phyloP scores from a whole-genome alignment of 768 basidiomycete species.

The Lactarius sanguifluus region DNA sequence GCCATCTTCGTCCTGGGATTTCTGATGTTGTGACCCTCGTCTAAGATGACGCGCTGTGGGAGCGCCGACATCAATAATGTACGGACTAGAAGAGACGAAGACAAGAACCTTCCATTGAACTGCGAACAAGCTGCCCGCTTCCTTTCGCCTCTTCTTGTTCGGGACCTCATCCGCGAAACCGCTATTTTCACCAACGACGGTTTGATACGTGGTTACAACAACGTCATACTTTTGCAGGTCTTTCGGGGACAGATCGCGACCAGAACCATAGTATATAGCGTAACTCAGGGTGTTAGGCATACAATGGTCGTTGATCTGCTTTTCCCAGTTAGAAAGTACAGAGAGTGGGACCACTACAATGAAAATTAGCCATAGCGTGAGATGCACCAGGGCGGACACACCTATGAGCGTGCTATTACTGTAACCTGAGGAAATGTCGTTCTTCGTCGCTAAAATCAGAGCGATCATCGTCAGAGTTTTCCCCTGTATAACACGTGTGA shows the following conservation, averaged over 20 bases:
- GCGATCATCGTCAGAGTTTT: conserved; percentile 91
- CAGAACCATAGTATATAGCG: conserved; percentile 71
- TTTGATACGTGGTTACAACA: conserved; percentile 84
- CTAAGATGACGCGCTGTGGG: conserved; percentile 69
- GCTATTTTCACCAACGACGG: conserved; percentile 57
- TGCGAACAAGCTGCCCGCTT: conserved; percentile 56
- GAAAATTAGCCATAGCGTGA: not conserved
- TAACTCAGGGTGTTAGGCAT: conserved; percentile 48
- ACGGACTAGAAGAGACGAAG: not conserved
- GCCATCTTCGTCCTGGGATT: conserved; percentile 88
- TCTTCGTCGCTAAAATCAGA: conserved; percentile 73
- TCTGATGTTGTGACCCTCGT: conserved; percentile 87
- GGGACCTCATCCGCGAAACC: conserved; percentile 34
- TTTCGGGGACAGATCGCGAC: conserved; percentile 55
- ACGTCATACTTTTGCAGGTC: conserved; percentile 70
- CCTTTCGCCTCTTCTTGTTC: conserved; percentile 63
- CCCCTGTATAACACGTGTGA: conserved; percentile 49
- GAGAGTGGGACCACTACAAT: conserved; percentile 76
- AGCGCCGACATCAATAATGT: not conserved
- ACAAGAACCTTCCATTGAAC: conserved; percentile 76
- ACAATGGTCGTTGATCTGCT: conserved; percentile 77
- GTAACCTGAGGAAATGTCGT: conserved; percentile 54
- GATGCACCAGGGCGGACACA: conserved; percentile 36
- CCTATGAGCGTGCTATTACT: conserved; percentile 79
- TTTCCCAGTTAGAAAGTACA: conserved; percentile 86